Conservation (phyloP, 2,329 filamentous ascomycete species). For the Scedosporium dehoogii region DNA sequence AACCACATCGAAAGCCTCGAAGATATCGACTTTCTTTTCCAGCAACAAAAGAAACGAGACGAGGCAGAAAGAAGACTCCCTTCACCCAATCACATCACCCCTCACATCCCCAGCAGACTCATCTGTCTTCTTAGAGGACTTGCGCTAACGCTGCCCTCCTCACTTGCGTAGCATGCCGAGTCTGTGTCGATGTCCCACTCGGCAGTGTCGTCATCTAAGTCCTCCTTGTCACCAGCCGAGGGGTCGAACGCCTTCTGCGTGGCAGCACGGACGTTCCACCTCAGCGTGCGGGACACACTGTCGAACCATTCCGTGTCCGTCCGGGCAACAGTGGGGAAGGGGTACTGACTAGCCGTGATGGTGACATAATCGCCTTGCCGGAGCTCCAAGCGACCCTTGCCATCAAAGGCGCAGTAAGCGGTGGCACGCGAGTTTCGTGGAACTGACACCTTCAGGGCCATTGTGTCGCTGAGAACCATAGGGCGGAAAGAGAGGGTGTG, state of each 20-base stretch:
- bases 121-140: slow-evolving; percentile 64
- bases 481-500: slow-evolving; percentile 95
- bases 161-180: slow-evolving; percentile 58
- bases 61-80: not conserved
- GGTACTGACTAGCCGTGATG: slow-evolving; percentile 90
- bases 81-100: slow-evolving; percentile 10
- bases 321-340: slow-evolving; percentile 90
- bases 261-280: slow-evolving; percentile 91
- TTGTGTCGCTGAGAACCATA: slow-evolving; percentile 93
- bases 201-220: slow-evolving; percentile 45
- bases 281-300: slow-evolving; percentile 79
- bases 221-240: slow-evolving; percentile 32
- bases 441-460: slow-evolving; percentile 81
- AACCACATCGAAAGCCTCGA: not conserved
- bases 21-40: not conserved
- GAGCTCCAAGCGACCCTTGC: slow-evolving; percentile 89
- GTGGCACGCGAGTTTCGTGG: slow-evolving; percentile 79
- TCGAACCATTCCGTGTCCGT: slow-evolving; percentile 94
- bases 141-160: slow-evolving; percentile 58
- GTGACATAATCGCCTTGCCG: slow-evolving; percentile 92
- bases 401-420: slow-evolving; percentile 94
- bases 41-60: not conserved
- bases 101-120: slow-evolving; percentile 57
- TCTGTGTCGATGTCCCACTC: slow-evolving; percentile 97
- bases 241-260: slow-evolving; percentile 81